These are phyloP conservation scores for Pleurotus djamor DNA, from an alignment of 768 basidiomycete genomes.

Conservation along the genomic window DNA sequence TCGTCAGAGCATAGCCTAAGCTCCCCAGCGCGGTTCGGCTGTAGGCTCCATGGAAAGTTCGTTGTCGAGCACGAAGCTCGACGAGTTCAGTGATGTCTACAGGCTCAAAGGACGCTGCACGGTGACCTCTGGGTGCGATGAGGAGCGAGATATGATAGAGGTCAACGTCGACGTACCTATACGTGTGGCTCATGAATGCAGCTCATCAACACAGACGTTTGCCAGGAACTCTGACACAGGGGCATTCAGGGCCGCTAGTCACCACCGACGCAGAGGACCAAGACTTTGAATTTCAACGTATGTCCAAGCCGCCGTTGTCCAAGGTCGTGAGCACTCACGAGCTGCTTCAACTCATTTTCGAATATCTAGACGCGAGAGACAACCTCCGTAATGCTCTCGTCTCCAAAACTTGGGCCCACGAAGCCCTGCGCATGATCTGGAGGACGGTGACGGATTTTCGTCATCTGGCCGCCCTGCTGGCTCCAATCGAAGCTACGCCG, in stretches of 20 bases:
- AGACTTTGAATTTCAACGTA: not conserved
- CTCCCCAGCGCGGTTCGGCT: slow-evolving; percentile 71
- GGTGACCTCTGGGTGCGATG: slow-evolving; percentile 34
- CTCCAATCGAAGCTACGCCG: not conserved
- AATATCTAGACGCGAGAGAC: not conserved
- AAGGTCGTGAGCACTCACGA: not conserved
- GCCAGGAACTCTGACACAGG: no score
- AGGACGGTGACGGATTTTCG: not conserved
- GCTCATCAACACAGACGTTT: no score
- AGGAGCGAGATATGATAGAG: not conserved
- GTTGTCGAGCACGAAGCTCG: slow-evolving; percentile 75
- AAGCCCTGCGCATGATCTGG: not conserved
- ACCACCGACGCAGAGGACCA: not conserved
- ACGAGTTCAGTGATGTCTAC: slow-evolving; percentile 58
- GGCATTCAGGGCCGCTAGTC: not conserved
- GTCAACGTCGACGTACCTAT: not conserved
- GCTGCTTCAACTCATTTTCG: not conserved
- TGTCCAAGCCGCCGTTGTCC: not conserved
- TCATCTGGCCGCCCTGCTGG: not conserved
- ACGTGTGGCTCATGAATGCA: not conserved
- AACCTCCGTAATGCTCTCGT: not conserved
- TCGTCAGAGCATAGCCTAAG: slow-evolving; percentile 70
- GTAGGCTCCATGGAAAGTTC: slow-evolving; percentile 86
- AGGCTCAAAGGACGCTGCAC: slow-evolving; percentile 48
- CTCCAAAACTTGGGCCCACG: not conserved